Conservation (phyloP, 345 rosid genomes). For the Firmiana major region DNA sequence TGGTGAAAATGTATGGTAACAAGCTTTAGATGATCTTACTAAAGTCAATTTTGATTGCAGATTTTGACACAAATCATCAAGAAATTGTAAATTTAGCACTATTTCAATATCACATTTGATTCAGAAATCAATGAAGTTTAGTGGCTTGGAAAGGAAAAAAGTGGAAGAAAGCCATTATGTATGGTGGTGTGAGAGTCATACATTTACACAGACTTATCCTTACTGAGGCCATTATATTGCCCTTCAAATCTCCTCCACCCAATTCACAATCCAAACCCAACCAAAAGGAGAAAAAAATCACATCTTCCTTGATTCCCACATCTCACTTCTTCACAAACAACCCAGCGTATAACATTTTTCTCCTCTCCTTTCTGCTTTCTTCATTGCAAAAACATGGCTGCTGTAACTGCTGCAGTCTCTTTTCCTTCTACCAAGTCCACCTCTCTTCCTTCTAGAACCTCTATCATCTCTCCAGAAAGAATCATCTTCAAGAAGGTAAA, state of each 20-base stretch:
- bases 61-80: neutral
- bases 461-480: constrained; percentile 54
- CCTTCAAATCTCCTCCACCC: constrained; percentile 55
- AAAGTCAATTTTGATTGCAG: neutral
- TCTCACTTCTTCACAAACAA: neutral
- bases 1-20: neutral
- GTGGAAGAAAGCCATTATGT: neutral
- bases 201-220: constrained; percentile 49
- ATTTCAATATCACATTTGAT: neutral
- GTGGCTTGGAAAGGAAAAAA: neutral
- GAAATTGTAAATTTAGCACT: no score
- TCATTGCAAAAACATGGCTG: constrained; percentile 43
- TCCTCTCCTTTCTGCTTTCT: neutral
- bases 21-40: no score
- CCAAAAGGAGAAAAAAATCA: neutral
- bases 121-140: no score
- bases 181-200: constrained; percentile 32
- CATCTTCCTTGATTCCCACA: neutral
- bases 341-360: neutral
- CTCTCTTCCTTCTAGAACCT: constrained; percentile 54
- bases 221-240: constrained; percentile 40
- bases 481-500: constrained; percentile 67
- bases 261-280: constrained; percentile 28
- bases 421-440: constrained; percentile 71
- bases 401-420: constrained; percentile 82